Evolutionary conservation across 2,329 filamentous ascomycete species (phyloP), one percentile per base, ranked within the genome.

Genomic region (Hypoxylon sp.): DNA sequence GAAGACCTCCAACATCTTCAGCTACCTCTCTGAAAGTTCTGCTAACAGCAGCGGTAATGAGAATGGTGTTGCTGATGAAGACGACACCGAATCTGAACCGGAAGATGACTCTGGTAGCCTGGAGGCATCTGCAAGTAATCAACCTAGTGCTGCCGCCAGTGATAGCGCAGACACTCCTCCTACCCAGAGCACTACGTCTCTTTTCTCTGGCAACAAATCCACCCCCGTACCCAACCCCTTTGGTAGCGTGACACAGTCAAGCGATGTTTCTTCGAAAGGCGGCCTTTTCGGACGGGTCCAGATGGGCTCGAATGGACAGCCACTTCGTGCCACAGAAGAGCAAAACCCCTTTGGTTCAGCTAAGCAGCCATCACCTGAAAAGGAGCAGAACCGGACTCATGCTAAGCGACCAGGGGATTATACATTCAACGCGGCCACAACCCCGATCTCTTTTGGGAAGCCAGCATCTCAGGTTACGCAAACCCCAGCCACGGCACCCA

Each of bases 21-120:
- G 77, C 16, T 80, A 85, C 59, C 73, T 86, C 5, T 84, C 82
- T 1, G 80, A 82, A 21, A 81, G 79, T 59, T 80, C 79, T 9
- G 72, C 76, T 29, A 80, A 80, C 66, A 81, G 77, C 40, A 83
- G 81, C 55, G 77, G 77, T 1, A 72, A 75, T 25, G 75, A 75
- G 50, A 70, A 75, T 29, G 74, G 66, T 3, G 71, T 76, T 52
- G 72, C 68, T 12, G 75, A 73, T 12, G 78, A 78, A 40, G 71
- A 67, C 5, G 76, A 80, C 55, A 75, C 71, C 54, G 75, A 77
- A 48, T 68, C 73, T 12, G 75, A 75, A 13, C 73, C 73, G 2
- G 75, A 78, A 20, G 66, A 75, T 11, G 70, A 73, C 41, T 64
- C 68, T 3, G 76, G 73, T 13, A 72, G 71, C 29, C 74, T 77